Base-by-base conservation (phyloP, 768 basidiomycete genomes). In the Lyophyllum atratum region DNA sequence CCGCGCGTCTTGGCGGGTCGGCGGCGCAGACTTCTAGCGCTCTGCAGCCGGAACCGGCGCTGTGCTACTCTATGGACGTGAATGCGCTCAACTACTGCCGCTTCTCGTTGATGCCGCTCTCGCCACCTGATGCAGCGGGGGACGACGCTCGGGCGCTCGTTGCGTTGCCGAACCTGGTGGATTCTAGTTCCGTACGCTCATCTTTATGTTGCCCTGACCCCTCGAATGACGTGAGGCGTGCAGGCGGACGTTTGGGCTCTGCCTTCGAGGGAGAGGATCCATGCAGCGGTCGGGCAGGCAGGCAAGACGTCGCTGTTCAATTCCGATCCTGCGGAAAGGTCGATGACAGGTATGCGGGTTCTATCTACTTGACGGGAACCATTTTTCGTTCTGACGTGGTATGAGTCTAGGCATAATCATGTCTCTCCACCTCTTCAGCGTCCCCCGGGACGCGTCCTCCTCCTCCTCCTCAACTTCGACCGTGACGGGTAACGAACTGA, bases 1-100 rank as follows among this genome's bases (percentile, higher is more conserved):
- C 78, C 11, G 69, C 74, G 22, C 74, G 76, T 24, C 74, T 85
- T 45, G 80, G 85, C 7, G 82, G 84, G 17, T 84, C 87, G 3
- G 89, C 87, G 1, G 76, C 81, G 0, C 64, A 81, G 37, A 74
- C 81, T 11, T 37, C 49, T 12, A 51, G 39, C 1, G 79, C 76
- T 26, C 69, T 82, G 7, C 34, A 10, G 39, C 75, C 80, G 1
- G 71, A 72, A 0, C 90, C 90, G 3, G 57, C 67, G 7, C 69
- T 91, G 3, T 68, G 73, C 11, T 89, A 87, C 63, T 89, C 90
- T 0, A 73, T 98, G 69, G 91, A 94, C 65, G 87, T 95, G 57
- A 99, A 99, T 67, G 87, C 96, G 1, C 79, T 98, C 54, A 97
- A 96, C 66, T 98, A 90, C 69, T 98, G 96, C 72, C 85, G 89